Evolutionary conservation across 1,284 basidiomycete genomes (phyloP).

Genomic region (Malassezia restricta): DNA sequence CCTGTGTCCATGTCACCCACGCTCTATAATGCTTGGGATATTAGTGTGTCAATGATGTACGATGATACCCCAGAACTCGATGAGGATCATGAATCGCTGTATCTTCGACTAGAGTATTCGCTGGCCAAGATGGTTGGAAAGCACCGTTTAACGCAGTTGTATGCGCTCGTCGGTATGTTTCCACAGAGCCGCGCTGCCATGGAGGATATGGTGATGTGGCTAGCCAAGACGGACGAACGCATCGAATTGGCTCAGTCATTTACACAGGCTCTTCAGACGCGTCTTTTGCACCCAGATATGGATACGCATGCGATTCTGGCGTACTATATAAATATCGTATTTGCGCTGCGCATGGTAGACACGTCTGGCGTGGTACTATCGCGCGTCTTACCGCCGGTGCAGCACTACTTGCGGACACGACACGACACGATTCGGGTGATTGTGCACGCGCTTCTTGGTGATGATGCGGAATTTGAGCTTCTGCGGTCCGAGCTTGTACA

Average conservation of each 20-base stretch:
- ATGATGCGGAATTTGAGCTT: slow-evolving; percentile 32
- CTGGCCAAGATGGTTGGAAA: slow-evolving; percentile 25
- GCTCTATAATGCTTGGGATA: slow-evolving; percentile 9
- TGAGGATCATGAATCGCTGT: slow-evolving; percentile 5
- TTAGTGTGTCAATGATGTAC: slow-evolving; percentile 5
- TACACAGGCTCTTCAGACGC: slow-evolving; percentile 51
- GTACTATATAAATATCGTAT: slow-evolving; percentile 89
- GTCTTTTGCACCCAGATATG: slow-evolving; percentile 86
- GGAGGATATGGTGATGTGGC: slow-evolving; percentile 65
- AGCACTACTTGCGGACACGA: slow-evolving; percentile 31
- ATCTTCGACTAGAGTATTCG: slow-evolving; percentile 21
- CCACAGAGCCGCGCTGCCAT: slow-evolving; percentile 75
- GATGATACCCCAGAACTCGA: neutral
- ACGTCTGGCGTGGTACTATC: slow-evolving; percentile 73
- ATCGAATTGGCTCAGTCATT: slow-evolving; percentile 59
- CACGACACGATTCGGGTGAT: slow-evolving; percentile 38
- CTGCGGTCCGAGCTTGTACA: slow-evolving; percentile 33
- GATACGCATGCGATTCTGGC: slow-evolving; percentile 82
- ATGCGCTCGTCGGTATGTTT: slow-evolving; percentile 87
- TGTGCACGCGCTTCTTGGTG: slow-evolving; percentile 38
- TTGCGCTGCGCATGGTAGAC: slow-evolving; percentile 76
- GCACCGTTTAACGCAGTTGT: slow-evolving; percentile 54
- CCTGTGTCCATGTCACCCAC: neutral
- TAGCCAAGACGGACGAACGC: slow-evolving; percentile 21
- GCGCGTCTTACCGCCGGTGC: slow-evolving; percentile 32